Evolutionary conservation across 1,284 basidiomycete species (phyloP).

Genomic region (Cryptococcus deneoformans): DNA sequence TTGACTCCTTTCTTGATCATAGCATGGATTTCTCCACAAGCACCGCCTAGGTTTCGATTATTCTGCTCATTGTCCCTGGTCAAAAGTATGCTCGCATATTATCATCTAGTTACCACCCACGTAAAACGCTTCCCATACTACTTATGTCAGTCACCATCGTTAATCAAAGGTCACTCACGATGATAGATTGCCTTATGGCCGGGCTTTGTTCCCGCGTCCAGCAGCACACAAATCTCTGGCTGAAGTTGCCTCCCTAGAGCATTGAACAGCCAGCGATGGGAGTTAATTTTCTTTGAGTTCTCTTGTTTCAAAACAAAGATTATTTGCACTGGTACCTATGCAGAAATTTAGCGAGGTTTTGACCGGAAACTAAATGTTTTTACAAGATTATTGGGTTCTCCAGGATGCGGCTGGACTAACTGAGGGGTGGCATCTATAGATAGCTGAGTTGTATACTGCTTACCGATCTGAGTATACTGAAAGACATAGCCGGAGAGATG

Average conservation of each 20-base stretch:
- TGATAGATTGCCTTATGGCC: constrained; percentile 97
- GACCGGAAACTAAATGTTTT: background rate
- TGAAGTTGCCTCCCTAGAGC: constrained; percentile 82
- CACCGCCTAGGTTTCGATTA: constrained; percentile 66
- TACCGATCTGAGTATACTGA: too few species aligned
- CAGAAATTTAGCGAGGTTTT: background rate
- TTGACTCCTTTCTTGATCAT: constrained; percentile 90
- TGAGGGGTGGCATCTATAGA: constrained; percentile 86
- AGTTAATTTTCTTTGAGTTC: constrained; percentile 98
- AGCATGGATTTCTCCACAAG: constrained; percentile 89
- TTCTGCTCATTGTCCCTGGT: constrained; percentile 29
- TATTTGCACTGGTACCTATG: constrained; percentile 78
- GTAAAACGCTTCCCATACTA: constrained; percentile 76
- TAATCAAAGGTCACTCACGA: constrained; percentile 32
- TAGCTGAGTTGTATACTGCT: constrained; percentile 82
- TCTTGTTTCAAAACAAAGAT: constrained; percentile 94
- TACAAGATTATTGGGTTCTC: constrained; percentile 81
- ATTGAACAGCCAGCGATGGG: constrained; percentile 91
- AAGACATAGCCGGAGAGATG: background rate
- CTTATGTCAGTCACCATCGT: background rate
- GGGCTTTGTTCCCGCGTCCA: constrained; percentile 94
- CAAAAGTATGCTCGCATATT: background rate
- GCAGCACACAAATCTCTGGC: constrained; percentile 85
- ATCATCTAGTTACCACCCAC: constrained; percentile 18
- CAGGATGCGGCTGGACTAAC: constrained; percentile 81